Evolutionary conservation across 2,329 filamentous ascomycete species (phyloP), one percentile per base, ranked within the genome.

Genomic region (Aspergillus alliaceus): DNA sequence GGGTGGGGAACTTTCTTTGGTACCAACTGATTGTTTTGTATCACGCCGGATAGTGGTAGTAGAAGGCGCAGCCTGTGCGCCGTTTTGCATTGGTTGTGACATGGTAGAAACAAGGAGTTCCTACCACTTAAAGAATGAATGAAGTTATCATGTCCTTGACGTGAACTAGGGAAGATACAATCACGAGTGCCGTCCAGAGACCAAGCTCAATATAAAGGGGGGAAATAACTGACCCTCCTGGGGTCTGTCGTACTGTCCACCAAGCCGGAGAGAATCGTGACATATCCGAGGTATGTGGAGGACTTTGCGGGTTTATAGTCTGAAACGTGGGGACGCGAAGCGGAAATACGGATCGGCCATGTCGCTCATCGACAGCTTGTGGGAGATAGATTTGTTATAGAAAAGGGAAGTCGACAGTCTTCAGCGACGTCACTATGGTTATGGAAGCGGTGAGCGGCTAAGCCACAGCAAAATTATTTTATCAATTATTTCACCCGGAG

Each of bases 11-110:
- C 57, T 63, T 51, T 66, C 65, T 57, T 59, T 64, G 48, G 60
- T 56, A 49, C 51, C 57, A 35, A 62, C 57, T 15, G 63, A 57
- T n/a, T 64, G 29, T 53, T 70, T 72, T 50, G 60, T 57, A 51
- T 74, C 65, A 62, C 66, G 64, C 63, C 66, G 61, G 25, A 61
- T 65, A 25, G 61, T 54, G 37, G 65, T 58, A 34, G 60, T 46
- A 29, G 52, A 50, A 51, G 68, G 60, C 31, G 64, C 56, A 53
- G 62, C 57, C 53, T 63, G 62, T 53, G 66, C 54, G 58, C 56
- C 64, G 42, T 59, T 51, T 53, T 67, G 66, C 59, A 68, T 69
- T 27, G 61, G 39, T 49, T 57, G 52, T 35, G 61, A 59, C 63
- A 67, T 67, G 53, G 46, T 48, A 48, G 37, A 42, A 34, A 56